Evolutionary conservation across 352 stramenopile species (phyloP).

Genomic region (Pythium aphanidermatum): DNA sequence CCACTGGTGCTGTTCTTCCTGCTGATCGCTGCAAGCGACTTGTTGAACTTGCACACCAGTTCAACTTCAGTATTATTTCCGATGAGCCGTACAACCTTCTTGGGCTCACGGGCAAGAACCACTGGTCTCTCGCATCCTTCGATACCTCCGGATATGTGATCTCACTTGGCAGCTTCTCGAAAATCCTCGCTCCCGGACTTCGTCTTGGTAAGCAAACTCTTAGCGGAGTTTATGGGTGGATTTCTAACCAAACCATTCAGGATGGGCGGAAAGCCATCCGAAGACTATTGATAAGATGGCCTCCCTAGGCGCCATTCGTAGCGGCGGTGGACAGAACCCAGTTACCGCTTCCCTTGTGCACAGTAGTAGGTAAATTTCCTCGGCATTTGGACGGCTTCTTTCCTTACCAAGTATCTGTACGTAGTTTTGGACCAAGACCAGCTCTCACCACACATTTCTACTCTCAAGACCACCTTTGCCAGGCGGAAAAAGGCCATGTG

Average conservation of each 20-base stretch:
- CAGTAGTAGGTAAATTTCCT: constrained; percentile 43
- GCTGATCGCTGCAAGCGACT: constrained; percentile 63
- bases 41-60: constrained; percentile 69
- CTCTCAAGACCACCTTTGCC: constrained; percentile 35
- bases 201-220: constrained; percentile 72
- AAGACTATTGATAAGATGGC: constrained; percentile 54
- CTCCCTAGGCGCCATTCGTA: constrained; percentile 78
- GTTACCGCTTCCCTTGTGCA: constrained; percentile 84
- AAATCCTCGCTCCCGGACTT: constrained; percentile 90
- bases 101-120: constrained; percentile 44
- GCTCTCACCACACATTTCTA: constrained; percentile 41
- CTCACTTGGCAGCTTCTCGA: constrained; percentile 92
- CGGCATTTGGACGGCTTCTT: no score
- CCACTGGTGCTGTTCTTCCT: constrained; percentile 78
- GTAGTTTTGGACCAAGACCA: constrained; percentile 54
- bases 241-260: no score
- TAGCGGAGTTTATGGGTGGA: no score
- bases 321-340: constrained; percentile 87
- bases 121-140: constrained; percentile 59
- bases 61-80: constrained; percentile 83
- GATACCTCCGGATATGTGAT: constrained; percentile 62
- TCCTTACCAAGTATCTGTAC: no score
- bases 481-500: constrained; percentile 45
- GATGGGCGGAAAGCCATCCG: constrained; percentile 56
- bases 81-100: constrained; percentile 95